Conservation (phyloP, 129 eudicot genomes). For the Daucus carota region DNA sequence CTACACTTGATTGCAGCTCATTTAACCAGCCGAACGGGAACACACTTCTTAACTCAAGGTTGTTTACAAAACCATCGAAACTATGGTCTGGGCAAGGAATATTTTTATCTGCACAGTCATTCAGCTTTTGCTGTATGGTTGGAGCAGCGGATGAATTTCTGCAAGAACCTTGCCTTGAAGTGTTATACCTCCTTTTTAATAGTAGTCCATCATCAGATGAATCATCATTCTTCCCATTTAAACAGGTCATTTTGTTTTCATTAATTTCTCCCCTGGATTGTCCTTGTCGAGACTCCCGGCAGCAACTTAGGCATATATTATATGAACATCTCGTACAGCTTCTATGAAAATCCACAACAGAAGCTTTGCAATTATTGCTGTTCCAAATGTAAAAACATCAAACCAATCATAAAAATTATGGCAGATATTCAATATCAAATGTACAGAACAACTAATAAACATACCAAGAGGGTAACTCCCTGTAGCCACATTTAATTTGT, state of each 20-base stretch:
- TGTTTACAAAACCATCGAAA: slow-evolving; percentile 64
- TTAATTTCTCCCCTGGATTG: slow-evolving; percentile 23
- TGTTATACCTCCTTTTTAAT: not conserved
- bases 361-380: slow-evolving; percentile 69
- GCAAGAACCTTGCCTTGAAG: slow-evolving; percentile 10
- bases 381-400: slow-evolving; percentile 9
- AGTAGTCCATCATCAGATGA: slow-evolving; percentile 14
- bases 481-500: slow-evolving; percentile 36
- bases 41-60: slow-evolving; percentile 50
- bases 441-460: not conserved
- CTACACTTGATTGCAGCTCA: slow-evolving; percentile 56
- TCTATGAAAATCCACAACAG: slow-evolving; percentile 75
- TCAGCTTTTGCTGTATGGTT: slow-evolving; percentile 32
- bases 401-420: not conserved
- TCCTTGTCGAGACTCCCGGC: slow-evolving; percentile 52
- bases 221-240: slow-evolving; percentile 22
- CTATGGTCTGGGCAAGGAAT: slow-evolving; percentile 57
- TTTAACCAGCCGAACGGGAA: slow-evolving; percentile 57
- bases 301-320: slow-evolving; percentile 72
- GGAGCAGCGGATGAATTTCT: slow-evolving; percentile 14
- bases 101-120: slow-evolving; percentile 42
- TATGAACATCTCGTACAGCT: slow-evolving; percentile 85
- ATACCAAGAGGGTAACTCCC: slow-evolving; percentile 60
- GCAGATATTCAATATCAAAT: slow-evolving; percentile 1
- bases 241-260: slow-evolving; percentile 17